These are phyloP conservation scores for Plasmodium knowlesi DNA, from an alignment of 169 alveolate species.

Conservation along the genomic window DNA sequence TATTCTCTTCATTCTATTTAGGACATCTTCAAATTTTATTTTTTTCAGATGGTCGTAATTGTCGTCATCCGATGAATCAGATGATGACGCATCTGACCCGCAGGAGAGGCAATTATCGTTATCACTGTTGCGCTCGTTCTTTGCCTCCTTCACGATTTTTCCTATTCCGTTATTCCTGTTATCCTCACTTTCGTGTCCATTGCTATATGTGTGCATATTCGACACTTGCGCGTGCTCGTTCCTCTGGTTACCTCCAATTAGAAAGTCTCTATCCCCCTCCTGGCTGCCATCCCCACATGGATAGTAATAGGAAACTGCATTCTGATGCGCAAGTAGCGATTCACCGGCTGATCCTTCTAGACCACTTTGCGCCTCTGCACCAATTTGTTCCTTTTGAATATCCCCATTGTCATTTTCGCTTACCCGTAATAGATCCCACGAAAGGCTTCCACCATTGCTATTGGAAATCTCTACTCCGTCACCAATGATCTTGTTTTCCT, in stretches of 20 bases:
- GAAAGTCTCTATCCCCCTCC: not conserved
- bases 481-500: not conserved
- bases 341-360: not conserved
- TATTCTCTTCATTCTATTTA: constrained; percentile 47
- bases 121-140: not conserved
- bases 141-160: not conserved
- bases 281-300: not conserved
- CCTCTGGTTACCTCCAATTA: not conserved
- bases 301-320: not conserved
- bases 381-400: not conserved
- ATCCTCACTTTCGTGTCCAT: not conserved
- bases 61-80: constrained; percentile 8
- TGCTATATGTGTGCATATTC: not conserved
- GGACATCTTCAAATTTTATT: constrained; percentile 54
- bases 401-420: not conserved
- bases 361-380: not conserved
- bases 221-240: not conserved
- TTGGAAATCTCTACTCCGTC: not conserved
- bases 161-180: not conserved
- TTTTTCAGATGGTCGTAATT: constrained; percentile 14
- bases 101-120: constrained; percentile 25
- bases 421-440: not conserved
- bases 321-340: not conserved
- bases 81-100: constrained; percentile 11
- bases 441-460: not conserved